Evolutionary conservation across 495 filamentous ascomycete genomes (phyloP).

Genomic region (Penicillium egyptiacum): DNA sequence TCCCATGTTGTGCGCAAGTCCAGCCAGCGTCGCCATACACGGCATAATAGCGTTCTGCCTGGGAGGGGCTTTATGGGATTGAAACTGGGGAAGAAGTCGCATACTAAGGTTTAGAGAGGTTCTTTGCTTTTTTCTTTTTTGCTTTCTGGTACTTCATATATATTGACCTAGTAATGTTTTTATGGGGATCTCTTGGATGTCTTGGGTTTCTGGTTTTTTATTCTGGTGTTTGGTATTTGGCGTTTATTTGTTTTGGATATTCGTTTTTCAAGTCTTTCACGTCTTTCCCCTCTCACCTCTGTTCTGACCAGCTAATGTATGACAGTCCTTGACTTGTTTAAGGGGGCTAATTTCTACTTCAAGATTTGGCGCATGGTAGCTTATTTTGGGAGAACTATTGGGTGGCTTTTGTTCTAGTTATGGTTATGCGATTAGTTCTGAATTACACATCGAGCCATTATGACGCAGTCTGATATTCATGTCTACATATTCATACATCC

Average conservation of each 20-base stretch:
- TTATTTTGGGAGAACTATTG: neutral
- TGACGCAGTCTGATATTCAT: neutral
- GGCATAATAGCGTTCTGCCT: constrained; percentile 24
- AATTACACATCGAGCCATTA: neutral
- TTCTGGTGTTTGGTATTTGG: neutral
- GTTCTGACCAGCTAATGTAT: neutral
- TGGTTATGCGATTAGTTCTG: too few relatives aligned
- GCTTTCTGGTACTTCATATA: neutral
- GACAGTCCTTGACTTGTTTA: neutral
- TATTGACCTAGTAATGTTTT: constrained; percentile 12
- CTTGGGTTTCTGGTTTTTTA: neutral
- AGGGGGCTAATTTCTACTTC: constrained; percentile 2
- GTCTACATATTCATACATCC: neutral
- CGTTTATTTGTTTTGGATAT: neutral
- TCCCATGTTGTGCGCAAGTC: constrained; percentile 15
- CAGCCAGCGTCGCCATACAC: constrained; percentile 23
- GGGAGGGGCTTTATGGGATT: constrained; percentile 41
- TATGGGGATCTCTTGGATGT: neutral
- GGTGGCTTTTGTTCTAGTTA: neutral
- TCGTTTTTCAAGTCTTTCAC: neutral
- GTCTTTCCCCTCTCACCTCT: constrained; percentile 6
- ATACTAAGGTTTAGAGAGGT: constrained; percentile 27
- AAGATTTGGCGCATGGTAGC: neutral
- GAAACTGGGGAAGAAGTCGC: constrained; percentile 33
- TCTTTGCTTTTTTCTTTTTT: constrained; percentile 1